These are phyloP conservation scores for Curvularia eragrostidis DNA, from an alignment of 2,329 filamentous ascomycete genomes.

Conservation along the genomic window DNA sequence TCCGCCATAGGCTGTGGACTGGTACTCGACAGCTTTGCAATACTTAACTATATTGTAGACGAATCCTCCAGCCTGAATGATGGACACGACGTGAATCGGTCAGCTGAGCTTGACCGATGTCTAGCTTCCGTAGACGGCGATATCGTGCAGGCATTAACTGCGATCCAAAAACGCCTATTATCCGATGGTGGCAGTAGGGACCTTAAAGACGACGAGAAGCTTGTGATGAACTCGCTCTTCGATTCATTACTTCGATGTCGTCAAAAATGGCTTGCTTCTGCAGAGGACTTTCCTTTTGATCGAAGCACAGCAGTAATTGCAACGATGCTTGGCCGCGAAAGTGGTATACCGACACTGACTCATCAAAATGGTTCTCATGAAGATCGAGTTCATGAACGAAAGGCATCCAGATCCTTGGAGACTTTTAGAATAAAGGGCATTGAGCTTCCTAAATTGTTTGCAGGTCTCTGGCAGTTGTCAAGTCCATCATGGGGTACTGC, in stretches of 20 bases:
- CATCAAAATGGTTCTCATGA: background rate
- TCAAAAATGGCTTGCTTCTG: conserved; percentile 7
- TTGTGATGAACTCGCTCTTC: no score
- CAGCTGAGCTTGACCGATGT: conserved; percentile 18
- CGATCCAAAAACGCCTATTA: conserved; percentile 40
- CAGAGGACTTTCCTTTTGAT: conserved; percentile 27
- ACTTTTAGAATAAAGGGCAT: conserved; percentile 19
- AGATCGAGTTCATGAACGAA: no score
- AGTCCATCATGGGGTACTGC: conserved; percentile 55
- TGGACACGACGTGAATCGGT: background rate
- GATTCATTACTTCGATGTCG: no score
- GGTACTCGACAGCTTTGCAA: conserved; percentile 5
- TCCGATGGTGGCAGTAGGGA: no score
- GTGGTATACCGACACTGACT: background rate
- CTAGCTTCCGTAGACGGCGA: conserved; percentile 48
- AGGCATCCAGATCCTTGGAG: no score
- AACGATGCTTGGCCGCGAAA: conserved; percentile 5
- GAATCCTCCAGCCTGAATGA: background rate
- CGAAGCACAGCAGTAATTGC: conserved; percentile 18
- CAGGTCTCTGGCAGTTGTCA: conserved; percentile 59
- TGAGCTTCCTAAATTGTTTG: conserved; percentile 53
- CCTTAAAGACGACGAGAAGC: no score
- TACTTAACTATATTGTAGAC: background rate
- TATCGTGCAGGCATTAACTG: conserved; percentile 48
- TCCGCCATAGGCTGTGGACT: conserved; percentile 5